These are phyloP conservation scores for Sporisorium scitamineum DNA, from an alignment of 1,284 basidiomycete species.

Conservation along the genomic window DNA sequence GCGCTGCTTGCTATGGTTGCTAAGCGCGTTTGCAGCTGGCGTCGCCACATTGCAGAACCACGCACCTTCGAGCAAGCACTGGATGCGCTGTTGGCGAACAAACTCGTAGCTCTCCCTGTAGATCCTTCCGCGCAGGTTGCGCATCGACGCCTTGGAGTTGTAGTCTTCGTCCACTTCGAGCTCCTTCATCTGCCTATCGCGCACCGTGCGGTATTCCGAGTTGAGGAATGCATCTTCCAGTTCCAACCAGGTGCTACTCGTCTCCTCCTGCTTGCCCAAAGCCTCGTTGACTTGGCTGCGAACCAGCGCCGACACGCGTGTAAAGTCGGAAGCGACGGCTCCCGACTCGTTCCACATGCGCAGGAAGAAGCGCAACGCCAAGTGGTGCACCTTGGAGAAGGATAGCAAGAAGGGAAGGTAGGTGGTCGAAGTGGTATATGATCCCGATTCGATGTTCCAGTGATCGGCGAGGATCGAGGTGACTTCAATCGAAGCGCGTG, in stretches of 20 bases:
- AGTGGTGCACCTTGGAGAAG: conserved; percentile 80
- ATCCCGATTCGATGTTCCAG: conserved; percentile 54
- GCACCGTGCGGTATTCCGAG: conserved; percentile 85
- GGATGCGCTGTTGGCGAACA: conserved; percentile 87
- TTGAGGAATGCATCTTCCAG: conserved; percentile 87
- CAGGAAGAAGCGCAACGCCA: conserved; percentile 88
- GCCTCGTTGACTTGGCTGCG: conserved; percentile 77
- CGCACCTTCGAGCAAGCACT: conserved; percentile 86
- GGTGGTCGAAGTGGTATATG: conserved; percentile 82
- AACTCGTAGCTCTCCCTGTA: conserved; percentile 94
- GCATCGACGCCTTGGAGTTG: conserved; percentile 53
- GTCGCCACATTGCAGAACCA: conserved; percentile 80
- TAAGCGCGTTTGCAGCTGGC: not conserved
- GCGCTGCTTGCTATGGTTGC: conserved; percentile 9
- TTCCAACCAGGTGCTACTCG: conserved; percentile 79
- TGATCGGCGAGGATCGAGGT: conserved; percentile 74
- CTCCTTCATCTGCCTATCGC: conserved; percentile 93
- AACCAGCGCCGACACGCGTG: conserved; percentile 82
- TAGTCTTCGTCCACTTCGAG: conserved; percentile 88
- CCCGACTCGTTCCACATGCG: conserved; percentile 95
- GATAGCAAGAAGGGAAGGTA: conserved; percentile 92
- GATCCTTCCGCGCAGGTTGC: conserved; percentile 84
- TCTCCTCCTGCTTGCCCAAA: conserved; percentile 77
- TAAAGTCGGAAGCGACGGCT: conserved; percentile 77
- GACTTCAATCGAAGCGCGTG: conserved; percentile 85